These are phyloP conservation scores for Xylariales sp. DNA, from an alignment of 2,329 filamentous ascomycete species.

Conservation along the genomic window DNA sequence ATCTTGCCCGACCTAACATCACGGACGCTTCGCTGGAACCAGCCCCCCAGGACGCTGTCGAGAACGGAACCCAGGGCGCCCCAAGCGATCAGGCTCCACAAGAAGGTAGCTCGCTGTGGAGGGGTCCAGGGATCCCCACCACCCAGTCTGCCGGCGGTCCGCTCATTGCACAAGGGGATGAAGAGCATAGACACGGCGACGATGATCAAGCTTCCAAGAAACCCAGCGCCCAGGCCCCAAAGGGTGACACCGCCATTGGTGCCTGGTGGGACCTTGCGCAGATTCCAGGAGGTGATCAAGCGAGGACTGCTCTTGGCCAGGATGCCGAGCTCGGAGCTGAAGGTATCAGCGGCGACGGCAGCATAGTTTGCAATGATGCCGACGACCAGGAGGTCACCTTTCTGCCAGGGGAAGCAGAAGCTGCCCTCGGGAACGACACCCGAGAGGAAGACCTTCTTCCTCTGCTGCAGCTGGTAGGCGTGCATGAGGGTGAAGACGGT, in stretches of 20 bases:
- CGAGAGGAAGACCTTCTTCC: constrained; percentile 34
- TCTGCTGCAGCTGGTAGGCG: constrained; percentile 51
- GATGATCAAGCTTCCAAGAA: constrained; percentile 70
- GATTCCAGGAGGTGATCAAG: constrained; percentile 74
- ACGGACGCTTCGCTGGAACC: constrained; percentile 80
- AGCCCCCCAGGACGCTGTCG: constrained; percentile 81
- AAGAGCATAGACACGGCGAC: constrained; percentile 61
- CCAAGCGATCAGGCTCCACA: constrained; percentile 61
- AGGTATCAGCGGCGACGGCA: constrained; percentile 87
- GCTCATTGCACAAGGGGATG: constrained; percentile 60
- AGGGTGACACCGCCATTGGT: constrained; percentile 91
- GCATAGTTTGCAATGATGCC: constrained; percentile 82
- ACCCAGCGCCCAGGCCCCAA: constrained; percentile 67
- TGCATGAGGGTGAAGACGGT: constrained; percentile 60
- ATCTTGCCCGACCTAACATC: constrained; percentile 83
- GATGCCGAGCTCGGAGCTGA: constrained; percentile 93
- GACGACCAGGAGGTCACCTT: constrained; percentile 56
- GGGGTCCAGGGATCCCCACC: constrained; percentile 46
- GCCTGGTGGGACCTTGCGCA: constrained; percentile 78
- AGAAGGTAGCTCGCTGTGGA: constrained; percentile 39
- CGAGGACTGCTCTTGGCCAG: constrained; percentile 71
- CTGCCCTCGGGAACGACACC: constrained; percentile 27
- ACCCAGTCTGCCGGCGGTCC: constrained; percentile 30
- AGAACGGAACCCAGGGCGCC: constrained; percentile 77
- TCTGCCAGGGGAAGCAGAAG: constrained; percentile 53